phyloP scores from a whole-genome alignment of 1,284 basidiomycete genomes.

The Heterobasidion annosum region DNA sequence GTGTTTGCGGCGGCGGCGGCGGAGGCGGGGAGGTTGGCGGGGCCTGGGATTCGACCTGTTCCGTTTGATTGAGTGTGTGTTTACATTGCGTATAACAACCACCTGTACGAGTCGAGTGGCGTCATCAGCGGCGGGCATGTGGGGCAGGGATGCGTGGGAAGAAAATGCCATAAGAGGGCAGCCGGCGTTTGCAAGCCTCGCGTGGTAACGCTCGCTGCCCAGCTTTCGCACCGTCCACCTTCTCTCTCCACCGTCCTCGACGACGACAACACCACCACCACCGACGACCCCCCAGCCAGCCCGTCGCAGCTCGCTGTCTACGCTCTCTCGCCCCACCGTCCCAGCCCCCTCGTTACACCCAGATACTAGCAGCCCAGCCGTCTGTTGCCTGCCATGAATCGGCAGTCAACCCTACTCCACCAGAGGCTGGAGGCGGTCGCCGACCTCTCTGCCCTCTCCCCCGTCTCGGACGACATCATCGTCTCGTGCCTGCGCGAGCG shows the following conservation, averaged over 20 bases:
- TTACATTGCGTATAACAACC: no score
- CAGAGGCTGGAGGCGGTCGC: conserved; percentile 60
- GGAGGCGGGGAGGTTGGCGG: conserved; percentile 34
- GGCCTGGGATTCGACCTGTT: conserved; percentile 69
- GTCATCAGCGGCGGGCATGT: background rate
- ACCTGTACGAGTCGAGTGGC: background rate
- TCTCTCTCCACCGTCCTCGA: background rate
- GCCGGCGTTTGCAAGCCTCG: background rate
- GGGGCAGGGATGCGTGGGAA: background rate
- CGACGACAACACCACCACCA: background rate
- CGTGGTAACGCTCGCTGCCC: background rate
- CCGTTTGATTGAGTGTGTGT: conserved; percentile 57
- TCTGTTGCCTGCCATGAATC: conserved; percentile 15
- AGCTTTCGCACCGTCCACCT: background rate
- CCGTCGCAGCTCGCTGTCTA: background rate
- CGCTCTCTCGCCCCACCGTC: background rate
- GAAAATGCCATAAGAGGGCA: background rate
- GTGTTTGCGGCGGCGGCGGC: conserved; percentile 70
- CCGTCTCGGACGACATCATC: conserved; percentile 69
- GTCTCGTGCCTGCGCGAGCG: conserved; percentile 79
- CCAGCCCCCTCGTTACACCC: background rate
- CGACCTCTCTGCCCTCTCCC: conserved; percentile 53
- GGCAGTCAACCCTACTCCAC: conserved; percentile 29
- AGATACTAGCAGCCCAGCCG: background rate
- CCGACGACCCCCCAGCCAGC: background rate